Percentiles rank a stretch among this genome's conserved stretches.
phyloP scores from a whole-genome alignment of 208 protist genomes.

The Endotrypanum monterogeii region DNA sequence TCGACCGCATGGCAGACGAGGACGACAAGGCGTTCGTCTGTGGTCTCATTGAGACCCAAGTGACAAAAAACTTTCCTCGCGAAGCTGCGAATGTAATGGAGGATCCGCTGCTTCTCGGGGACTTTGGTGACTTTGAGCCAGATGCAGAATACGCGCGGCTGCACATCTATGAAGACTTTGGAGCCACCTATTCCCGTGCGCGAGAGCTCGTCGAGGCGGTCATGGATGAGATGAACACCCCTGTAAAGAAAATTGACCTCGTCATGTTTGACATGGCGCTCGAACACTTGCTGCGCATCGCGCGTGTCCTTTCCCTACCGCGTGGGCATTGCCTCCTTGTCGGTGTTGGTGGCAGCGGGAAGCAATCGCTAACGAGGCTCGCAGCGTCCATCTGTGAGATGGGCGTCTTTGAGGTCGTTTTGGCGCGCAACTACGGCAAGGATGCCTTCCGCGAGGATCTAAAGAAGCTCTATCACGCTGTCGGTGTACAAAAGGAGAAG shows the following conservation, averaged over 20 bases:
- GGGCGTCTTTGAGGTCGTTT: slow-evolving; percentile 97
- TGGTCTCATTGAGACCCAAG: slow-evolving; percentile 69
- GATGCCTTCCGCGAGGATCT: slow-evolving; percentile 97
- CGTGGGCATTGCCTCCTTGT: slow-evolving; percentile 98
- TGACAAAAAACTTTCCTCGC: slow-evolving; percentile 79
- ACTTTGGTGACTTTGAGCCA: slow-evolving; percentile 94
- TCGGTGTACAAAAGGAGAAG: slow-evolving; percentile 92
- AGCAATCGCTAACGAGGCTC: slow-evolving; percentile 97
- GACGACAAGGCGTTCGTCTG: slow-evolving; percentile 93
- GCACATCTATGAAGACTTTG: slow-evolving; percentile 95
- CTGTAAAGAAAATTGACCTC: slow-evolving; percentile 94
- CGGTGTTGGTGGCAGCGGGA: slow-evolving; percentile 98
- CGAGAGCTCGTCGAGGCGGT: slow-evolving; percentile 92
- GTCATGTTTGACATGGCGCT: slow-evolving; percentile 99
- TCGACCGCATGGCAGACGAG: slow-evolving; percentile 96
- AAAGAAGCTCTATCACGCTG: slow-evolving; percentile 95
- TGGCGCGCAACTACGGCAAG: slow-evolving; percentile 97
- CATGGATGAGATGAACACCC: slow-evolving; percentile 95
- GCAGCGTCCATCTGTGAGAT: slow-evolving; percentile 94
- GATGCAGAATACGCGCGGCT: slow-evolving; percentile 72
- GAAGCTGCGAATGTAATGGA: slow-evolving; percentile 55
- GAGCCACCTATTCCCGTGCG: slow-evolving; percentile 72
- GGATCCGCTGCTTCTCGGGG: slow-evolving; percentile 96
- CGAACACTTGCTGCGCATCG: slow-evolving; percentile 96
- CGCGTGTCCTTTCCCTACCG: slow-evolving; percentile 95